These are phyloP conservation scores for Excoecaria agallocha DNA, from an alignment of 345 rosid genomes.

Conservation along the genomic window DNA sequence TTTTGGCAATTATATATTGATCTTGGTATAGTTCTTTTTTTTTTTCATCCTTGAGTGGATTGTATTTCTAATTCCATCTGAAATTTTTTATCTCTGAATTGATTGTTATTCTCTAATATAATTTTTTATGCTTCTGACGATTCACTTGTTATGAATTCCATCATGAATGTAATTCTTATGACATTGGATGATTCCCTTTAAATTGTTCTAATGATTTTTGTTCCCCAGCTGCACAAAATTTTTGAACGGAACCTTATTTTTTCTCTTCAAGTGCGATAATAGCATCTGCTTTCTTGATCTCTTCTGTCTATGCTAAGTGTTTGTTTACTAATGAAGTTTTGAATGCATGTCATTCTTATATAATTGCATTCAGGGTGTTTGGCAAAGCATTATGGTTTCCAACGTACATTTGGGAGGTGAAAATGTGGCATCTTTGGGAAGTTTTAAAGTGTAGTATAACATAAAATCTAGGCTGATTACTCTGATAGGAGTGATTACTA, in stretches of 20 bases:
- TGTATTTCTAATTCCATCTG: too few relatives aligned
- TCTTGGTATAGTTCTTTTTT: neutral
- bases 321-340: neutral
- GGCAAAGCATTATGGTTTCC: neutral
- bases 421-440: neutral
- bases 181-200: neutral
- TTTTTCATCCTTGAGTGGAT: too few relatives aligned
- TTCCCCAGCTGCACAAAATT: neutral
- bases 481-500: neutral
- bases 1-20: neutral
- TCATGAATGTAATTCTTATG: neutral
- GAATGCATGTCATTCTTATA: neutral
- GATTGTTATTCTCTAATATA: too few relatives aligned
- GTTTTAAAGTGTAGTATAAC: neutral
- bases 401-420: neutral
- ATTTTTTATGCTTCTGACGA: too few relatives aligned
- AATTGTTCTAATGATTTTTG: neutral
- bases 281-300: neutral
- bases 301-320: neutral
- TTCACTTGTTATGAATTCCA: too few relatives aligned
- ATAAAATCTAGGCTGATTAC: neutral
- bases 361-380: neutral
- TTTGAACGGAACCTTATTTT: neutral
- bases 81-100: too few relatives aligned
- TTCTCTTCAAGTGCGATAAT: neutral